Evolutionary conservation across 257 asterid genomes (phyloP), one percentile per base, ranked within the genome.

Genomic region (Ehretia macrophylla): DNA sequence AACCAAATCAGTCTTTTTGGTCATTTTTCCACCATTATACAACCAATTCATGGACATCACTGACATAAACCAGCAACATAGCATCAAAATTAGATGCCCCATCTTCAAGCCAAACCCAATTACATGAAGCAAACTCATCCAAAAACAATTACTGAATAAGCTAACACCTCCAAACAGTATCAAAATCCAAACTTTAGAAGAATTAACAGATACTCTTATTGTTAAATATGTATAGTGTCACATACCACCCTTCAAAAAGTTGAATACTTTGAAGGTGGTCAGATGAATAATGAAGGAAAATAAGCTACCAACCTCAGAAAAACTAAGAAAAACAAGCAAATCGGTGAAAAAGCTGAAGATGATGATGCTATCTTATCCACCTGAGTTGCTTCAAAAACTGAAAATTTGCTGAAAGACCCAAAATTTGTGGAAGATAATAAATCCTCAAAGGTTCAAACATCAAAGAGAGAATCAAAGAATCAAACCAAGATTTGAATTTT

Each of bases 51-150:
- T 60, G 58, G 88, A 86, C 59, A 93, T 72, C 69, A 83, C 56
- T 48, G 86, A 83, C 47, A 89, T 42, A 76, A 85, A 80, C 88
- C 91, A 86, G 78, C 65, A 76, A 68, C 95, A 86, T 57, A 85
- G 77, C 79, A 83, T 32, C 77, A 77, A 75, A 60, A 92, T 61
- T 69, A 88, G 76, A 77, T 85, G 83, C 60, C 95, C 90, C 79
- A 83, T 81, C 81, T 92, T 92, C 80, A 84, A 57, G 54, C 95
- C 93, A 74, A 92, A 84, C 56, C 87, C 91, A 75, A 89, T 53
- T 20, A 86, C 79, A 77, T 86, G 77, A 72, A 85, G 68, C 57
- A 93, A 80, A 83, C 75, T 93, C 99, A 93, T 93, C 81, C 75
- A 76, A 61, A 50, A 46, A 6, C 12, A 65, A 55, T 10, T 42